Conservation (phyloP, 2,329 filamentous ascomycete species). For the Curvularia sp. region DNA sequence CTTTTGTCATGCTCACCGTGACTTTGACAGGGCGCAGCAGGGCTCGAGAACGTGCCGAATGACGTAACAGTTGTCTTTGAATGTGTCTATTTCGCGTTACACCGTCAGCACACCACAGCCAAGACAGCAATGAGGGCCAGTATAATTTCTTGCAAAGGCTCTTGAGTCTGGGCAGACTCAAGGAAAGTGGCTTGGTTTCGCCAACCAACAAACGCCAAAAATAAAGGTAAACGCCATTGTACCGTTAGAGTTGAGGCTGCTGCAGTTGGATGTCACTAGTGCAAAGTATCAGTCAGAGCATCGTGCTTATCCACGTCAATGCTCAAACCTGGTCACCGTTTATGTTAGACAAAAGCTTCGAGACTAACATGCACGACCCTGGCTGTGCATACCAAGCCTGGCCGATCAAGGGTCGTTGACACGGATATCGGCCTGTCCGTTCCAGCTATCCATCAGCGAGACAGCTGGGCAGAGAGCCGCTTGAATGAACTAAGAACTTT, state of each 20-base stretch:
- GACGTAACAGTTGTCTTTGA: neutral
- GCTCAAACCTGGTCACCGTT: neutral
- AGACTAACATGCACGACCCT: neutral
- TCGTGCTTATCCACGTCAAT: conserved; percentile 2
- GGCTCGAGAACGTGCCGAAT: neutral
- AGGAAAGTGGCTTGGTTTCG: neutral
- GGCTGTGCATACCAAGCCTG: neutral
- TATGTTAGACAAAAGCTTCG: neutral
- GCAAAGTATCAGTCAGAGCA: neutral
- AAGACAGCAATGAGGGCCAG: neutral
- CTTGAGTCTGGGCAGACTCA: neutral
- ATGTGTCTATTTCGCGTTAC: neutral
- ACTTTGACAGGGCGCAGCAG: neutral
- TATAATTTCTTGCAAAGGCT: neutral
- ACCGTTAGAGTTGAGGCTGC: neutral
- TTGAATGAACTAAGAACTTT: neutral
- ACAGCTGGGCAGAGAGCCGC: neutral
- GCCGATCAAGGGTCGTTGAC: neutral
- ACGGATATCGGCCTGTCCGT: neutral
- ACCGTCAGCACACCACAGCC: neutral
- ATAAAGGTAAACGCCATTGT: neutral
- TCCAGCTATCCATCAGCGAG: neutral
- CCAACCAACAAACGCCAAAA: neutral
- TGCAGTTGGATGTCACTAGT: neutral
- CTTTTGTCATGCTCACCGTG: conserved; percentile 9